phyloP scores from a whole-genome alignment of 495 filamentous ascomycete genomes.

The Xylaria telfairii region DNA sequence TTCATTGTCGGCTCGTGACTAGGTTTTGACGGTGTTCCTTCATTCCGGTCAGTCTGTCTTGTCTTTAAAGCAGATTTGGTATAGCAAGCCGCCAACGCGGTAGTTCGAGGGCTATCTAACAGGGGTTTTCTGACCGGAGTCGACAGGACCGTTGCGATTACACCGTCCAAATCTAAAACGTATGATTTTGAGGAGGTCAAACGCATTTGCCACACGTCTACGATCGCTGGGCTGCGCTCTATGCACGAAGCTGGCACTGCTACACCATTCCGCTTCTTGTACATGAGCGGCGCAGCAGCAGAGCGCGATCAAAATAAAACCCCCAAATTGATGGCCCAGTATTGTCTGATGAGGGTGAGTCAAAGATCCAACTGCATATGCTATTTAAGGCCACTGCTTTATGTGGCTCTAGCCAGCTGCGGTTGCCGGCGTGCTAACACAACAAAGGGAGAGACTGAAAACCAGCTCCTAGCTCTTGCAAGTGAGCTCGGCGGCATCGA shows the following conservation, averaged over 20 bases:
- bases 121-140: not conserved
- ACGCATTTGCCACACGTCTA: conserved; percentile 52
- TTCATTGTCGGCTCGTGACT: not conserved
- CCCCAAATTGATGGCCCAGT: conserved; percentile 43
- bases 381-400: not conserved
- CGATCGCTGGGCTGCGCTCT: conserved; percentile 46
- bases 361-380: not conserved
- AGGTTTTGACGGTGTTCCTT: not conserved
- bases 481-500: conserved; percentile 43
- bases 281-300: conserved; percentile 49
- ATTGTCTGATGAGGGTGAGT: conserved; percentile 49
- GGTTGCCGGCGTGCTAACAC: not conserved
- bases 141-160: conserved; percentile 51
- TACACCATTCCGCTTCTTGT: conserved; percentile 55
- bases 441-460: conserved; percentile 48
- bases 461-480: conserved; percentile 47
- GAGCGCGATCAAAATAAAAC: conserved; percentile 49
- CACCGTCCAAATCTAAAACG: conserved; percentile 42
- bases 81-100: not conserved
- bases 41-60: too few relatives aligned
- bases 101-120: not conserved
- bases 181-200: conserved; percentile 49
- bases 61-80: not conserved
- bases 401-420: not conserved
- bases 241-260: conserved; percentile 39